phyloP scores from a whole-genome alignment of 2,329 filamentous ascomycete species.

The Nemania diffusa region DNA sequence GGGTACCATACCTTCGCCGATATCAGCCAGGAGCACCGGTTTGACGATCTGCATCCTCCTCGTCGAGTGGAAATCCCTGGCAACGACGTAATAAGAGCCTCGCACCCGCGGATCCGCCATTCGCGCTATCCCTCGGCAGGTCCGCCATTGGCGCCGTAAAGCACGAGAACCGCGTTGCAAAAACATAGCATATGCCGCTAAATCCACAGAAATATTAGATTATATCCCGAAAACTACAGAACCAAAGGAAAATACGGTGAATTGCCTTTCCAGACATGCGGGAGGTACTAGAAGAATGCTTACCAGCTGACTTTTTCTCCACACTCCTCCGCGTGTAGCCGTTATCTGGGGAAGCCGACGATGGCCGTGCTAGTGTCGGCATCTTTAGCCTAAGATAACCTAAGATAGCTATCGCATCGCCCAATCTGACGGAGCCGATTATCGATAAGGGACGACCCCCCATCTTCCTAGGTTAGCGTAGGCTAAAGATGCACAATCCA shows the following conservation, averaged over 20 bases:
- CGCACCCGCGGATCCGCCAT: conserved; percentile 49
- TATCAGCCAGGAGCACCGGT: conserved; percentile 84
- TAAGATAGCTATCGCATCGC: background rate
- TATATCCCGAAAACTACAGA: background rate
- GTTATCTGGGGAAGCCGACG: conserved; percentile 44
- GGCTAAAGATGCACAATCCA: conserved; percentile 24
- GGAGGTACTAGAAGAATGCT: conserved; percentile 24
- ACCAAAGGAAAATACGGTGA: conserved; percentile 20
- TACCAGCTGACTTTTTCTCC: conserved; percentile 34
- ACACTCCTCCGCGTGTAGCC: conserved; percentile 46
- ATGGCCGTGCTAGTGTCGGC: conserved; percentile 32
- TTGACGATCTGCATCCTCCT: conserved; percentile 69
- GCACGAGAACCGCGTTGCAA: conserved; percentile 62
- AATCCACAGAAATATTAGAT: background rate
- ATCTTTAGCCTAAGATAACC: background rate
- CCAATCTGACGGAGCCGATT: conserved; percentile 2
- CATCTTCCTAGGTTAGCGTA: background rate
- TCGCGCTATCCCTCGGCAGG: conserved; percentile 55
- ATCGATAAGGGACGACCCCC: conserved; percentile 31
- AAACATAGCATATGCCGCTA: conserved; percentile 60
- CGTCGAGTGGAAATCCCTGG: conserved; percentile 63
- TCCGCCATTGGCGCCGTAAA: conserved; percentile 62
- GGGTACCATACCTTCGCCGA: conserved; percentile 75
- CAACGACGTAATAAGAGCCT: conserved; percentile 42
- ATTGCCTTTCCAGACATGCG: conserved; percentile 21